Conservation (phyloP, 805 yeast genomes). For the Hanseniaspora taiwanica region DNA sequence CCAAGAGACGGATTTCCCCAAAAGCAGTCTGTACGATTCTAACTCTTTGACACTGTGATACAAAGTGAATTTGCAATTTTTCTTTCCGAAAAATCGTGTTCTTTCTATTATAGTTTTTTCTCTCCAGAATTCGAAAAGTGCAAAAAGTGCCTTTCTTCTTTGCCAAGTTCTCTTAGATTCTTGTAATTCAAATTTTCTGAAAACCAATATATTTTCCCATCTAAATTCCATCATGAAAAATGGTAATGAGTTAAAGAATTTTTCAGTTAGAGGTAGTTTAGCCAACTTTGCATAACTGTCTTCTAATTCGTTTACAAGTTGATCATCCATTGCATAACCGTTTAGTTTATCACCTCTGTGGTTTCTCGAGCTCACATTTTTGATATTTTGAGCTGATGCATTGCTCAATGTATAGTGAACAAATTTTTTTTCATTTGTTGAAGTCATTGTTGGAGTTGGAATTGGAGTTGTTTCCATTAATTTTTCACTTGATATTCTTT, state of each 20-base stretch:
- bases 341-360: constrained; percentile 16
- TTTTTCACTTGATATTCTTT: background rate
- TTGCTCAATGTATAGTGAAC: background rate
- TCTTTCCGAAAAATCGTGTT: background rate
- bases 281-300: constrained; percentile 16
- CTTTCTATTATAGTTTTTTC: constrained; percentile 24
- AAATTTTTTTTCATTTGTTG: too few relatives aligned
- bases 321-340: constrained; percentile 18
- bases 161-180: constrained; percentile 27
- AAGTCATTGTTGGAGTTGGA: too few relatives aligned
- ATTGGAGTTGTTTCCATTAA: background rate
- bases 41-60: constrained; percentile 25
- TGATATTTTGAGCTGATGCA: background rate
- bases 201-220: constrained; percentile 24
- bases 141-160: constrained; percentile 23
- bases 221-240: constrained; percentile 24
- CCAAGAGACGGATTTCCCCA: constrained; percentile 25
- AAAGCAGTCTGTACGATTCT: constrained; percentile 24
- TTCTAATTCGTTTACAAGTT: constrained; percentile 18
- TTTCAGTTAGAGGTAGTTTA: constrained; percentile 20
- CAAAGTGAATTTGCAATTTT: constrained; percentile 17
- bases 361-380: background rate
- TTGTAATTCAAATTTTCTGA: constrained; percentile 19
- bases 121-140: constrained; percentile 25
- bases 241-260: constrained; percentile 22